Evolutionary conservation across 805 yeast species (phyloP), one percentile per base, ranked within the genome.

Genomic region (Wickerhamia fluorescens): DNA sequence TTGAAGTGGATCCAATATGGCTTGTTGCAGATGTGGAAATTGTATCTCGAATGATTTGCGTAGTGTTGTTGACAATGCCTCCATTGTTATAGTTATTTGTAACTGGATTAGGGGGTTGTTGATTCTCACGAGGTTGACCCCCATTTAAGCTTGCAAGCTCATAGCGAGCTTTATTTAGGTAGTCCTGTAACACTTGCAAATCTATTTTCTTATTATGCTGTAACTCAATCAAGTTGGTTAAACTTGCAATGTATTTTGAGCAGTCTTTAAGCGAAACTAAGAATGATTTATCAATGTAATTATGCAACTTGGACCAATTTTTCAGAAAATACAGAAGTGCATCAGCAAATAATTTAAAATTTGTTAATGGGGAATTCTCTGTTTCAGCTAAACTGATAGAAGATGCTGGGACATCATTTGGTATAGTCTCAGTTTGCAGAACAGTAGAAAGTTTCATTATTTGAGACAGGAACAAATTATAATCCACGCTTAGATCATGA

Each of bases 141-240:
- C 44, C 42, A 14, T 51, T 50, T 11, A 53, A 17, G 14, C 33
- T 31, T 56, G 34, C 71, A 41, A 76, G 75, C 41, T 89, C 97
- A 22, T 61, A 59, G 27, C 71, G 66, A 0, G 94, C 76, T 45
- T 84, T 81, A 23, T 68, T 66, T 32, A 87, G 60, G 56, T 89
- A 89, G 31, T 82, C 94, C 22, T 75, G 72, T 24, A 89, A 62
- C 29, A 83, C 94, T 49, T 92, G 96, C 46, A 80, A 78, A 51
- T 89, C 98, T 16, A 89, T 72, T 44, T 84, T 88, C 52, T 88
- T 88, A 49, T 86, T 87, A 47, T 89, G 97, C 40, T 89, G 86
- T 33, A 83, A 67, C 47, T 81, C 87, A 30, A 92, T 71, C 34
- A 89, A 59, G 37, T 69, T 73, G 45, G 66, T 57, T 26, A 64